Conservation (phyloP, 78 protist genomes). For the Dictyostelium capitatum region DNA sequence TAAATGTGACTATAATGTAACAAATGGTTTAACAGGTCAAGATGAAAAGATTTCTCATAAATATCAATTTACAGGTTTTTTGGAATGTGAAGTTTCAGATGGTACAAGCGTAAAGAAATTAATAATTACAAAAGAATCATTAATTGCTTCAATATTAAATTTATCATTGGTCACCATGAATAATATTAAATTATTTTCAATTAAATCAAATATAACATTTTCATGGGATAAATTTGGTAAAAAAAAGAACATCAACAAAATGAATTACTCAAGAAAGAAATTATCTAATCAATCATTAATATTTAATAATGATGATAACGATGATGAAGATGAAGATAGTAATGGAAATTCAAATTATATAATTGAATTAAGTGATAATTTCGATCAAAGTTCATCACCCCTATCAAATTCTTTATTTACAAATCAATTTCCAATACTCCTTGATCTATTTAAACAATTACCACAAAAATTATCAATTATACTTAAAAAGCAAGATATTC, state of each 20-base stretch:
- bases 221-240: not conserved
- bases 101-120: conserved; percentile 19
- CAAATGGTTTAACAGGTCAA: no score
- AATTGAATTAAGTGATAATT: not conserved
- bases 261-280: not conserved
- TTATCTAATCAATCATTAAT: not conserved
- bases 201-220: not conserved
- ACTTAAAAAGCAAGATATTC: not conserved
- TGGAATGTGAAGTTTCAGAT: conserved; percentile 64
- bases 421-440: not conserved
- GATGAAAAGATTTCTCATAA: not conserved
- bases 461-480: not conserved
- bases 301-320: not conserved
- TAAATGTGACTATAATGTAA: not conserved
- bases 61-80: conserved; percentile 27
- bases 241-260: not conserved
- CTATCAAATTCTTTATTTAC: not conserved
- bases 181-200: conserved; percentile 7
- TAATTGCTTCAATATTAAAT: not conserved
- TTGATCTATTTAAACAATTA: conserved; percentile 8
- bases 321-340: not conserved
- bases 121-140: conserved; percentile 11
- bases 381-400: not conserved
- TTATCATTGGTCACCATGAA: not conserved
- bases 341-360: not conserved